phyloP scores from a whole-genome alignment of 257 asterid genomes.

The Primulina eburnea region DNA sequence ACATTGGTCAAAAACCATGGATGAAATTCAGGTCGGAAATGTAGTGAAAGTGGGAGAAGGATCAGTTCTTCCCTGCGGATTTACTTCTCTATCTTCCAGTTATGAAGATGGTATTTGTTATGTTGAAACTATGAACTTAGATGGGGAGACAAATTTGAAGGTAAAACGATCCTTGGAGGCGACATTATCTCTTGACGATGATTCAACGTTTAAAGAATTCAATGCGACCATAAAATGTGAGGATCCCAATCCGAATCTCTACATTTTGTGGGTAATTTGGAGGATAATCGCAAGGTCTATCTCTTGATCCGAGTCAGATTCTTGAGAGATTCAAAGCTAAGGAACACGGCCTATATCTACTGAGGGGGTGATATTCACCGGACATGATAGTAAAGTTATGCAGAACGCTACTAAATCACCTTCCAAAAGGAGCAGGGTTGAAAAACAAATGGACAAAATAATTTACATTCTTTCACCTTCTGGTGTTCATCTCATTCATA shows the following conservation, averaged over 20 bases:
- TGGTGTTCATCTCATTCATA: slow-evolving; percentile 65
- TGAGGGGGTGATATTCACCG: slow-evolving; percentile 88
- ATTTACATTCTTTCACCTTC: slow-evolving; percentile 79
- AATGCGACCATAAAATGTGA: slow-evolving; percentile 70
- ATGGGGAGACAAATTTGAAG: slow-evolving; percentile 94
- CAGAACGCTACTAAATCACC: slow-evolving; percentile 90
- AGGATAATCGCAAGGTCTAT: slow-evolving; percentile 52
- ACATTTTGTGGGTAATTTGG: slow-evolving; percentile 83
- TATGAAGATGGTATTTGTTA: slow-evolving; percentile 93
- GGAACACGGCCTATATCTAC: slow-evolving; percentile 74
- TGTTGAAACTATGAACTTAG: slow-evolving; percentile 95
- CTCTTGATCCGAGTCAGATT: slow-evolving; percentile 87
- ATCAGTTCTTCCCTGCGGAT: slow-evolving; percentile 89
- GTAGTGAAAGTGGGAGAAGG: slow-evolving; percentile 85
- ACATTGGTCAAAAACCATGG: slow-evolving; percentile 68
- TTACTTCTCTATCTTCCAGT: slow-evolving; percentile 82
- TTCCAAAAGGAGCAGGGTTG: slow-evolving; percentile 84
- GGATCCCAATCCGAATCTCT: slow-evolving; percentile 90
- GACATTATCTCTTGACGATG: slow-evolving; percentile 63
- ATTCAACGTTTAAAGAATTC: slow-evolving; percentile 63
- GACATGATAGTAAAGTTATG: slow-evolving; percentile 93
- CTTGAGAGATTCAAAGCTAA: slow-evolving; percentile 94
- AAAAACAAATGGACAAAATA: slow-evolving; percentile 91
- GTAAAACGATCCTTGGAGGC: slow-evolving; percentile 78
- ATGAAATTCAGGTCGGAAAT: slow-evolving; percentile 88